These are phyloP conservation scores for Pichia sp. DNA, from an alignment of 1,139 yeast species.

Conservation along the genomic window DNA sequence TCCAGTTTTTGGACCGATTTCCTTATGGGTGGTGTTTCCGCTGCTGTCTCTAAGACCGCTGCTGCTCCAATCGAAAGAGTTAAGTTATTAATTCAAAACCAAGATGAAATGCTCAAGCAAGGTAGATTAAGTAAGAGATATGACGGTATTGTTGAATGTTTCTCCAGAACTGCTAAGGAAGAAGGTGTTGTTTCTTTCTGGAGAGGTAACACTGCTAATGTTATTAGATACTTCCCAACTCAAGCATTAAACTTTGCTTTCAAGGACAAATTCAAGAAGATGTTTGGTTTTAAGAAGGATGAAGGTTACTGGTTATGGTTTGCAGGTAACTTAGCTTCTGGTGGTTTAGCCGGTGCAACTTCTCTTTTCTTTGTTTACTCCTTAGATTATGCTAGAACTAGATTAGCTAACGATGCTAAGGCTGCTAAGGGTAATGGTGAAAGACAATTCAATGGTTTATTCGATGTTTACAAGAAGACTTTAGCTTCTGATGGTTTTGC, in stretches of 20 bases:
- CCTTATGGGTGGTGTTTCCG: slow-evolving; percentile 80
- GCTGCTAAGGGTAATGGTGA: slow-evolving; percentile 59
- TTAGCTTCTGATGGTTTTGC: slow-evolving; percentile 70
- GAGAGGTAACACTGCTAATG: slow-evolving; percentile 86
- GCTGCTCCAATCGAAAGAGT: slow-evolving; percentile 85
- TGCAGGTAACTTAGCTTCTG: slow-evolving; percentile 76
- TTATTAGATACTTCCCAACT: slow-evolving; percentile 79
- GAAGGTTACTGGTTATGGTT: slow-evolving; percentile 65
- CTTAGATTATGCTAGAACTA: slow-evolving; percentile 77
- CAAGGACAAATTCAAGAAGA: slow-evolving; percentile 75
- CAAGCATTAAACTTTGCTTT: slow-evolving; percentile 81
- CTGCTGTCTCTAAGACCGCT: slow-evolving; percentile 79
- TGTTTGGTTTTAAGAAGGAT: slow-evolving; percentile 71
- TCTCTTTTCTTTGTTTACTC: slow-evolving; percentile 72
- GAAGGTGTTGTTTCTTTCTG: slow-evolving; percentile 71
- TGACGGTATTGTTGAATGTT: slow-evolving; percentile 66
- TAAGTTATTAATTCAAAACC: slow-evolving; percentile 74
- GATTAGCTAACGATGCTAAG: slow-evolving; percentile 80
- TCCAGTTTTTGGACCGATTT: slow-evolving; percentile 48
- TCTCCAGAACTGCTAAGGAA: slow-evolving; percentile 64
- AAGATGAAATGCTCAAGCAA: slow-evolving; percentile 79
- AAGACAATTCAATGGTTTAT: slow-evolving; percentile 72
- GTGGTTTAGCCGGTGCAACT: slow-evolving; percentile 80
- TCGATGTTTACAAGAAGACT: slow-evolving; percentile 75
- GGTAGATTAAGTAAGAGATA: slow-evolving; percentile 64